Evolutionary conservation across 148 eudicot species (phyloP).

Genomic region (Bassia scoparia): DNA sequence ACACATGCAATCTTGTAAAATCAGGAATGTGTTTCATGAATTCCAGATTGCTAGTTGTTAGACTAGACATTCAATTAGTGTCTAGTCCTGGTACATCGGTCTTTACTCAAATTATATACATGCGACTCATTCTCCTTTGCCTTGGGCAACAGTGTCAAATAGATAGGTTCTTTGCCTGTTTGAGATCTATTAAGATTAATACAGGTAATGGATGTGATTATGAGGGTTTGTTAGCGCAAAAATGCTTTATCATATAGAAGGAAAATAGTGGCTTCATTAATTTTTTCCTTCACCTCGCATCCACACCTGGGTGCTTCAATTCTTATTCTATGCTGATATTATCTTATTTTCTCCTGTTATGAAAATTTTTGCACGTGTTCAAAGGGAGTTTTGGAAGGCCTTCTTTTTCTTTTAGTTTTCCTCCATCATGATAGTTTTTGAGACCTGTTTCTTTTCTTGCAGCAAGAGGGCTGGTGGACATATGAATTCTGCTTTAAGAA

Average conservation of each 20-base stretch:
- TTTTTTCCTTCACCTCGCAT: not conserved
- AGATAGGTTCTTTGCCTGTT: not conserved
- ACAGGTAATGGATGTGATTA: not conserved
- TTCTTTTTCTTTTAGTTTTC: not conserved
- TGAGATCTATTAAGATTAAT: not conserved
- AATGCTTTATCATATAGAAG: not conserved
- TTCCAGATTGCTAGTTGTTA: not conserved
- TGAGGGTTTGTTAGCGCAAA: not conserved
- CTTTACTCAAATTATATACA: not conserved
- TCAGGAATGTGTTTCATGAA: not conserved
- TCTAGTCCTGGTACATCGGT: not conserved
- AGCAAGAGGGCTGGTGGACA: conserved; percentile 99
- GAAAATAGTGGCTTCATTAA: not conserved
- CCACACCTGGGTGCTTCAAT: conserved; percentile 8
- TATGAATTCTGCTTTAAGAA: conserved; percentile 81
- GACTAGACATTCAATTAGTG: not conserved
- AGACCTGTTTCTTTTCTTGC: conserved; percentile 33
- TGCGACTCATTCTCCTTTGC: not conserved
- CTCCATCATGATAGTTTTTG: conserved; percentile 16
- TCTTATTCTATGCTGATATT: not conserved
- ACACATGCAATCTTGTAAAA: not conserved
- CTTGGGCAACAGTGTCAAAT: not conserved
- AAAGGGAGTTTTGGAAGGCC: not conserved
- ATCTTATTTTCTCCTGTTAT: not conserved
- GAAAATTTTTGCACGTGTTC: not conserved